Evolutionary conservation across 495 filamentous ascomycete species (phyloP).

Genomic region (Trichoderma gamsii): DNA sequence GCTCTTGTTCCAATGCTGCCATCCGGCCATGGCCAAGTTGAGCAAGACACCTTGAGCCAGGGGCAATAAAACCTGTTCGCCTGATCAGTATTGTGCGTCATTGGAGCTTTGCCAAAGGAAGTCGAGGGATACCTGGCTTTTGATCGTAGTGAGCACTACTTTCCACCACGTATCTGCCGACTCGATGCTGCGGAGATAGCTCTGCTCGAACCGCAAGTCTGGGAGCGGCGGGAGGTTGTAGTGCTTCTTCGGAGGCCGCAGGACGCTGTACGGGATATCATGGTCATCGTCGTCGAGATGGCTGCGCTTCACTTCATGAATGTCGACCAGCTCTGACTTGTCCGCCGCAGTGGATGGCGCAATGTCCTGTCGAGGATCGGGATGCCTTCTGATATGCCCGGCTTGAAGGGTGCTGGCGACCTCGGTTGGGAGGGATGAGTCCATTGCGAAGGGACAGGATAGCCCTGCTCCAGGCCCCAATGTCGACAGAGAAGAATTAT

Average conservation of each 20-base stretch:
- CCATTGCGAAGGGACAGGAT: conserved; percentile 22
- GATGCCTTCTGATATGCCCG: conserved; percentile 63
- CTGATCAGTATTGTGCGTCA: neutral
- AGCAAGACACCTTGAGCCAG: conserved; percentile 79
- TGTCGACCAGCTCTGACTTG: conserved; percentile 41
- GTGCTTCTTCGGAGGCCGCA: conserved; percentile 46
- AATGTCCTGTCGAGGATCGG: conserved; percentile 66
- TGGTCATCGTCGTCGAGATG: conserved; percentile 34
- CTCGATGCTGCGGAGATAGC: conserved; percentile 80
- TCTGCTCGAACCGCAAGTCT: conserved; percentile 94
- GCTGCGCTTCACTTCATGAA: conserved; percentile 22
- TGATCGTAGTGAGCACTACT: conserved; percentile 73
- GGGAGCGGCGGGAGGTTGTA: conserved; percentile 73
- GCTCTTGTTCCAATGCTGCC: conserved; percentile 74
- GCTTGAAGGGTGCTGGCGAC: conserved; percentile 73
- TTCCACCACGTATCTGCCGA: conserved; percentile 68
- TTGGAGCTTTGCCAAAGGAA: neutral
- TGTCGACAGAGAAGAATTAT: neutral
- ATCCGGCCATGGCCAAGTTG: conserved; percentile 71
- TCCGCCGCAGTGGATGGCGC: conserved; percentile 72
- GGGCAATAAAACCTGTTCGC: conserved; percentile 65
- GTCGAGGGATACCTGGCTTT: conserved; percentile 65
- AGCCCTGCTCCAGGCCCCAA: neutral
- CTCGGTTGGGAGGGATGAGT: conserved; percentile 47
- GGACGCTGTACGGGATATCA: conserved; percentile 50